phyloP scores from a whole-genome alignment of 805 yeast species.

The Middelhovenomyces tepae region DNA sequence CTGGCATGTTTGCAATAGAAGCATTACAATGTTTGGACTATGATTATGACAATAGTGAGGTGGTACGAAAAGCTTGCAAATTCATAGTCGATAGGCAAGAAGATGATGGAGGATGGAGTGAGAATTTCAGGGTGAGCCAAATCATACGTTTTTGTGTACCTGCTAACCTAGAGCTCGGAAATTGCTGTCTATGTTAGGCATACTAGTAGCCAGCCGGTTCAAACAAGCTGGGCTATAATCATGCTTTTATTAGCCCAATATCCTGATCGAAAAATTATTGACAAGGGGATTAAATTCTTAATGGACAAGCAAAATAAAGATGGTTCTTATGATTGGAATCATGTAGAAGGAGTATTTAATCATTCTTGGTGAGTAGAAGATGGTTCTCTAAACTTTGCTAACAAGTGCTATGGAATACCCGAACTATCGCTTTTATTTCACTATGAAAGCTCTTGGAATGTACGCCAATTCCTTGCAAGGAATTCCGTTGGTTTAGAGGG shows the following conservation, averaged over 20 bases:
- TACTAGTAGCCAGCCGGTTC: conserved; percentile 61
- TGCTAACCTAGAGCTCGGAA: too few relatives aligned
- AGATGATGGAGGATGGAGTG: conserved; percentile 97
- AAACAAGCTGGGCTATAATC: conserved; percentile 87
- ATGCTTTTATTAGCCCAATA: conserved; percentile 74
- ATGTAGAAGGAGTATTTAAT: conserved; percentile 91
- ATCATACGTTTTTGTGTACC: too few relatives aligned
- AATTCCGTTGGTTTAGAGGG: conserved; percentile 10
- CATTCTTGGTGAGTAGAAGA: too few relatives aligned
- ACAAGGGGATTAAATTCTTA: conserved; percentile 52
- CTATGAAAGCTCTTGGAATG: conserved; percentile 88
- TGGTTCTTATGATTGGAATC: conserved; percentile 84
- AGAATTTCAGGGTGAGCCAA: conserved; percentile 84
- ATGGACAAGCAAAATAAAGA: conserved; percentile 55
- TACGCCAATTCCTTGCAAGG: too few relatives aligned
- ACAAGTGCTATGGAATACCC: conserved; percentile 97
- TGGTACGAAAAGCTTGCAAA: conserved; percentile 73
- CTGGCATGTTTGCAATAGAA: conserved; percentile 96
- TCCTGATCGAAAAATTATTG: conserved; percentile 58
- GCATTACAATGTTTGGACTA: conserved; percentile 69
- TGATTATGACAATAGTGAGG: conserved; percentile 49
- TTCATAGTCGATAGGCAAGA: conserved; percentile 69
- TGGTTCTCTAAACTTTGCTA: conserved; percentile 21
- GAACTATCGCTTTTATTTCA: conserved; percentile 78
- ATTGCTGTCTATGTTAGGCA: conserved; percentile 65